Evolutionary conservation across 495 filamentous ascomycete species (phyloP).

Genomic region (Hypoxylon perforatum): DNA sequence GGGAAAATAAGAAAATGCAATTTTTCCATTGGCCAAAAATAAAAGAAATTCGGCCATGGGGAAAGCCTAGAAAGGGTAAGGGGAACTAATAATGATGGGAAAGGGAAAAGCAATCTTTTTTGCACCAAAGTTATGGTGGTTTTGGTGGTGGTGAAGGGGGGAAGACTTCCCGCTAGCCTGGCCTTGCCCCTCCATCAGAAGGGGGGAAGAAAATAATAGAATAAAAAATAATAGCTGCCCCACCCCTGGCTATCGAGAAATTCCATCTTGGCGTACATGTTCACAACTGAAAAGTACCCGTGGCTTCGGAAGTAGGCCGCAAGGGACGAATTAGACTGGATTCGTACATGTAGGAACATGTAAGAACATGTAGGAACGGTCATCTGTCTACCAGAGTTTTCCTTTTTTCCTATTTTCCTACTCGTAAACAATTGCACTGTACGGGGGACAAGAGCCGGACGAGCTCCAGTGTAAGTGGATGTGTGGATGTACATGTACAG

Average conservation of each 20-base stretch:
- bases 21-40: conserved; percentile 48
- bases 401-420: background rate
- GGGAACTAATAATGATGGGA: conserved; percentile 11
- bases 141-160: conserved; percentile 28
- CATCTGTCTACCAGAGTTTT: conserved; percentile 6
- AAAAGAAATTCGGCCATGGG: conserved; percentile 22
- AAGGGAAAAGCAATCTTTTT: conserved; percentile 27
- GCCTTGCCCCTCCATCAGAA: conserved; percentile 29
- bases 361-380: background rate
- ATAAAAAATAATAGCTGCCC: conserved; percentile 15
- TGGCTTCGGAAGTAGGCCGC: conserved; percentile 24
- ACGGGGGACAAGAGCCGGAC: conserved; percentile 13
- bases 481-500: conserved; percentile 31
- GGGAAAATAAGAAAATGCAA: conserved; percentile 22
- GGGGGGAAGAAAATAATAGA: conserved; percentile 1
- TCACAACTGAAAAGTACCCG: conserved; percentile 11
- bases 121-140: conserved; percentile 11
- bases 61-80: conserved; percentile 35
- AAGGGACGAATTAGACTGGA: conserved; percentile 4
- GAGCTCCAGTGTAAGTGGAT: conserved; percentile 31
- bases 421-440: conserved; percentile 8
- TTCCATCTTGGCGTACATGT: conserved; percentile 32
- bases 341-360: background rate
- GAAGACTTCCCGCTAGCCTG: conserved; percentile 21
- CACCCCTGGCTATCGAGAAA: conserved; percentile 34